These are phyloP conservation scores for Berberis thunbergii DNA, from an alignment of 164 flowering plant species.

Conservation along the genomic window DNA sequence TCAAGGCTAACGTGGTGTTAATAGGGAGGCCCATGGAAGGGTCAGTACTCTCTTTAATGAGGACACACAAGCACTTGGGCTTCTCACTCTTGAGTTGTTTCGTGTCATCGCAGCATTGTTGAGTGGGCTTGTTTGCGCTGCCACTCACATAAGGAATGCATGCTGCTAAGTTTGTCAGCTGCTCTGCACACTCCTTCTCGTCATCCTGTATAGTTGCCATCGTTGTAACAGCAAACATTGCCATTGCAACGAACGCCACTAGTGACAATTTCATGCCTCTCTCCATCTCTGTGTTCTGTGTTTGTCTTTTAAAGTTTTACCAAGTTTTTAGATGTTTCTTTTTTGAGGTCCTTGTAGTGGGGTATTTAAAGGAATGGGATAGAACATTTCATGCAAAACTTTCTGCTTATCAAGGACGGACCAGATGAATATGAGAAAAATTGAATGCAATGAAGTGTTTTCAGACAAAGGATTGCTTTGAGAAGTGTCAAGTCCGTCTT, in stretches of 20 bases:
- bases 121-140: conserved; percentile 40
- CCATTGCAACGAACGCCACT: conserved; percentile 6
- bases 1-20: conserved; percentile 54
- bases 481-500: too few species aligned
- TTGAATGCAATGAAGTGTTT: too few species aligned
- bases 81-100: conserved; percentile 32
- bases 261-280: conserved; percentile 11
- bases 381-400: not conserved
- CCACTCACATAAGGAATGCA: conserved; percentile 68
- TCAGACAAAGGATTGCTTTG: too few species aligned
- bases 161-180: conserved; percentile 34
- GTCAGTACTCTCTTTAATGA: conserved; percentile 51
- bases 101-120: conserved; percentile 45
- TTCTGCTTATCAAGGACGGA: too few species aligned
- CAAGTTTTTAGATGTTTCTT: not conserved
- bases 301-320: not conserved
- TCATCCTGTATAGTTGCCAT: conserved; percentile 33
- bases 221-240: conserved; percentile 2
- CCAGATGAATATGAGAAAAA: too few species aligned
- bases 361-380: conserved; percentile 5
- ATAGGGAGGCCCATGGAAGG: conserved; percentile 55
- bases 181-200: conserved; percentile 51
- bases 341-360: not conserved
- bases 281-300: conserved; percentile 8
- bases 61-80: conserved; percentile 52